A percentile compares a stretch with the other conserved stretches of the same genome.
Conservation (phyloP, 306 rosid genomes). For the Gastrolobium bilobum region DNA sequence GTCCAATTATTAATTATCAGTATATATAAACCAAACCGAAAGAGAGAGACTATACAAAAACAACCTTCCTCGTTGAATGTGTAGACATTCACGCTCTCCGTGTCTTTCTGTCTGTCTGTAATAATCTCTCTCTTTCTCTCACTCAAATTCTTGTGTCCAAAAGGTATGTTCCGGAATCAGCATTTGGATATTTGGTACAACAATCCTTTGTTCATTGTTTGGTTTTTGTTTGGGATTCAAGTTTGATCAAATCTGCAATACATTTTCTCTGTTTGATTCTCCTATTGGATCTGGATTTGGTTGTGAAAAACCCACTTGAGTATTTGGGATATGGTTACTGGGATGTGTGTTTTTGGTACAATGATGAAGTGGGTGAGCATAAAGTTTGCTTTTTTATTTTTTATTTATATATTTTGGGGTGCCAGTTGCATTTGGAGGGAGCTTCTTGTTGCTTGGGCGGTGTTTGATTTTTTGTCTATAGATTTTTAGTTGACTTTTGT, state of each 20-base stretch:
- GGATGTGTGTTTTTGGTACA: conserved; percentile 38
- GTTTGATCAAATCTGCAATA: conserved; percentile 43
- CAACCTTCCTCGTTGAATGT: background rate
- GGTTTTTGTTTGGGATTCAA: conserved; percentile 32
- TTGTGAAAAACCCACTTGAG: conserved; percentile 29
- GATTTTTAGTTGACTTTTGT: conserved; percentile 27
- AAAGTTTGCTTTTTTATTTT: conserved; percentile 40
- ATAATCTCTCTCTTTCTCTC: conserved; percentile 18
- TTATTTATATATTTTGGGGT: background rate
- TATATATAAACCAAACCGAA: conserved; percentile 34
- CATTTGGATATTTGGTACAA: conserved; percentile 23
- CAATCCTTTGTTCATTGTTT: conserved; percentile 49
- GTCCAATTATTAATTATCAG: conserved; percentile 32
- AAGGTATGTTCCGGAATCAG: conserved; percentile 51
- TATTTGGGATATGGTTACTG: conserved; percentile 14
- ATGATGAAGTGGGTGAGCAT: conserved; percentile 42
- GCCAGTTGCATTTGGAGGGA: conserved; percentile 31
- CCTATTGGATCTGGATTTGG: conserved; percentile 56
- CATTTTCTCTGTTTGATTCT: background rate
- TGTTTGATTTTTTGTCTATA: conserved; percentile 33
- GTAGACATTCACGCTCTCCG: background rate
- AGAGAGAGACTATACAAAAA: background rate
- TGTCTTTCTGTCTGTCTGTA: background rate
- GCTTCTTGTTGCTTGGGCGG: conserved; percentile 21
- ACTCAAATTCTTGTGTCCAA: conserved; percentile 29